phyloP scores from a whole-genome alignment of 2,329 filamentous ascomycete species.

The Fusarium staphyleae region DNA sequence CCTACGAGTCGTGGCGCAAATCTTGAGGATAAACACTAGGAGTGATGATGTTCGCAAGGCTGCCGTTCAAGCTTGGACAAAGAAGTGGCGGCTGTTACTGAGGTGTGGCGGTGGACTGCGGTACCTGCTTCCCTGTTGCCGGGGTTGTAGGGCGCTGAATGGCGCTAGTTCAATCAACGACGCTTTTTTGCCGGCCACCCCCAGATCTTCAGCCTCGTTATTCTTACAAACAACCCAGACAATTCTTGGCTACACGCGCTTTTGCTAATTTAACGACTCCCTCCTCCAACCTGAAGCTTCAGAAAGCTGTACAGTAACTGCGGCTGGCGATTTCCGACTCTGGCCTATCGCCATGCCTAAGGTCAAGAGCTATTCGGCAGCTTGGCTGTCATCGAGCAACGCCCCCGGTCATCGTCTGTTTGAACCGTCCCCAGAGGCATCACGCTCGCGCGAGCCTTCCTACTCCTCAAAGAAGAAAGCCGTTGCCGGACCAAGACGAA shows the following conservation, averaged over 20 bases:
- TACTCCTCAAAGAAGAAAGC: slow-evolving; percentile 54
- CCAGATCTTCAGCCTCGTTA: slow-evolving; percentile 34
- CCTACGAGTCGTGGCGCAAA: slow-evolving; percentile 2
- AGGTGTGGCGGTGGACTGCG: slow-evolving; percentile 12
- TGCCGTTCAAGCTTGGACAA: slow-evolving; percentile 10
- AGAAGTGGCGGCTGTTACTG: slow-evolving; percentile 6
- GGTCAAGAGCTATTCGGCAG: slow-evolving; percentile 83
- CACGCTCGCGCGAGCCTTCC: slow-evolving; percentile 50
- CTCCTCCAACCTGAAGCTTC: slow-evolving; percentile 12
- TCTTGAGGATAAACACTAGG: slow-evolving; percentile 2
- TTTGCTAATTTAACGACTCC: background rate
- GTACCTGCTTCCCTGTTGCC: slow-evolving; percentile 11
- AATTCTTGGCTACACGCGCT: slow-evolving; percentile 1
- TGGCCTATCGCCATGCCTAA: slow-evolving; percentile 71
- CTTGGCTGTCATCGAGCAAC: slow-evolving; percentile 82
- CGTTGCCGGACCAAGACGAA: slow-evolving; percentile 62
- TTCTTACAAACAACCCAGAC: slow-evolving; percentile 26
- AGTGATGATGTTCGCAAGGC: slow-evolving; percentile 21
- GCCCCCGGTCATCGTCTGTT: slow-evolving; percentile 83
- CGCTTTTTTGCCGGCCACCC: slow-evolving; percentile 13
- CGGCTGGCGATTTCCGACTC: slow-evolving; percentile 5
- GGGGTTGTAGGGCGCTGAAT: slow-evolving; percentile 13
- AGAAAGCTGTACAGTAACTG: slow-evolving; percentile 16
- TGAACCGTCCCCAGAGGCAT: slow-evolving; percentile 53
- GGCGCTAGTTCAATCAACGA: slow-evolving; percentile 17